These are phyloP conservation scores for Xerocomellus amylosporus DNA, from an alignment of 768 basidiomycete species.

Conservation along the genomic window DNA sequence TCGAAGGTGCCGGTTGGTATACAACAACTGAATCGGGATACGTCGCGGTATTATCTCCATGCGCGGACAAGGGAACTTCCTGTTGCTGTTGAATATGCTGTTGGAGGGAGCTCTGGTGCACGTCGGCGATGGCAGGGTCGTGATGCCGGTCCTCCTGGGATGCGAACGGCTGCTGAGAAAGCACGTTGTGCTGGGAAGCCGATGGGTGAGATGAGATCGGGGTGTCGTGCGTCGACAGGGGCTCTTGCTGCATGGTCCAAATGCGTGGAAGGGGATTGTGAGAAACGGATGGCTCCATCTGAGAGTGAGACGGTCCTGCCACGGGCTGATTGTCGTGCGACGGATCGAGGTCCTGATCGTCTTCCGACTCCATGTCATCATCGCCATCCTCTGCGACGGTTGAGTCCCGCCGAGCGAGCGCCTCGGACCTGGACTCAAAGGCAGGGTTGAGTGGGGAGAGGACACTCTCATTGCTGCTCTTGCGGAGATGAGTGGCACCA, in stretches of 20 bases:
- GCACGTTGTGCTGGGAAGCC: conserved; percentile 26
- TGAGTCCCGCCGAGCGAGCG: conserved; percentile 26
- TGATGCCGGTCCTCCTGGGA: conserved; percentile 28
- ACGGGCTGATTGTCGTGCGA: conserved; percentile 24
- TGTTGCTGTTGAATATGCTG: conserved; percentile 32
- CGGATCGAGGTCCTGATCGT: conserved; percentile 31
- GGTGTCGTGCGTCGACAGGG: conserved; percentile 25
- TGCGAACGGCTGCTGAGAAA: conserved; percentile 31
- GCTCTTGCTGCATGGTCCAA: conserved; percentile 34
- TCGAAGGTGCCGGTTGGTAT: conserved; percentile 34
- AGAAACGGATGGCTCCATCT: conserved; percentile 20
- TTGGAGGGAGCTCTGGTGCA: conserved; percentile 28
- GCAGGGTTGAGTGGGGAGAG: conserved; percentile 41
- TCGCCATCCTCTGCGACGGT: conserved; percentile 32
- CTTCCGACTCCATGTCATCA: conserved; percentile 38
- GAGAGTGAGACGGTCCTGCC: conserved; percentile 32
- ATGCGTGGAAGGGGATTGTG: conserved; percentile 34
- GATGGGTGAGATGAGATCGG: conserved; percentile 34
- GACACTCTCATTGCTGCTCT: conserved; percentile 33
- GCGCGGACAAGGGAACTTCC: conserved; percentile 28
- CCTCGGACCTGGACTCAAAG: conserved; percentile 35
- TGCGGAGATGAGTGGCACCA: conserved; percentile 36
- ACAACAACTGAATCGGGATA: conserved; percentile 32
- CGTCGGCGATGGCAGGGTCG: conserved; percentile 23
- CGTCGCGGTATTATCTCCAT: conserved; percentile 20